Conservation (phyloP, 139 green algal species). For the Picochlorum costavermella region DNA sequence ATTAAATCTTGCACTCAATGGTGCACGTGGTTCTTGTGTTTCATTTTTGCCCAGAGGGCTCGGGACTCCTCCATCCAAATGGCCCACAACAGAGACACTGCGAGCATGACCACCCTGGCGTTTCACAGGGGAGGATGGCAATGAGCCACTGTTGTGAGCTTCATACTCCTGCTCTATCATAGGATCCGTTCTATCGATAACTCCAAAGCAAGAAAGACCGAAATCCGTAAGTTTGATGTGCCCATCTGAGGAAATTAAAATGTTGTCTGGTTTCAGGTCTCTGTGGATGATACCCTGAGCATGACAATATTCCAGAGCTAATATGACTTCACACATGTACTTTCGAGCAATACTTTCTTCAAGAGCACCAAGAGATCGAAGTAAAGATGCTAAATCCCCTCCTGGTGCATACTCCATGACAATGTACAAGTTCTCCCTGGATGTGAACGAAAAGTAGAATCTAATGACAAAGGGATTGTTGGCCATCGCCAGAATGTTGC, state of each 20-base stretch:
- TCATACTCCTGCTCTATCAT: neutral
- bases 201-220: constrained; percentile 75
- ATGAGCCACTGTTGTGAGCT: neutral
- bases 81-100: neutral
- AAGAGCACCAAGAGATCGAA: constrained; percentile 68
- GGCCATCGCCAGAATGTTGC: constrained; percentile 85
- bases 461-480: constrained; percentile 83
- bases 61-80: neutral
- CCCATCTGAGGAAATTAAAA: constrained; percentile 79
- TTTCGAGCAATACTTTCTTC: constrained; percentile 70
- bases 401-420: constrained; percentile 96
- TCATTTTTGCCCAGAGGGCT: constrained; percentile 24
- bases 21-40: neutral
- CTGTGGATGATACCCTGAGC: constrained; percentile 84
- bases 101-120: neutral
- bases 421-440: constrained; percentile 86
- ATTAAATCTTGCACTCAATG: neutral
- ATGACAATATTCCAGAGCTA: constrained; percentile 95
- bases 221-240: constrained; percentile 96
- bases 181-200: constrained; percentile 66
- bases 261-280: constrained; percentile 96
- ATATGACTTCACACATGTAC: constrained; percentile 85
- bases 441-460: constrained; percentile 91
- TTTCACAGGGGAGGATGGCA: constrained; percentile 13
- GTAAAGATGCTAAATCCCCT: constrained; percentile 73